Evolutionary conservation across 23 red algal species (phyloP), one percentile per base, ranked within the genome.

Genomic region (Chondrus crispus): DNA sequence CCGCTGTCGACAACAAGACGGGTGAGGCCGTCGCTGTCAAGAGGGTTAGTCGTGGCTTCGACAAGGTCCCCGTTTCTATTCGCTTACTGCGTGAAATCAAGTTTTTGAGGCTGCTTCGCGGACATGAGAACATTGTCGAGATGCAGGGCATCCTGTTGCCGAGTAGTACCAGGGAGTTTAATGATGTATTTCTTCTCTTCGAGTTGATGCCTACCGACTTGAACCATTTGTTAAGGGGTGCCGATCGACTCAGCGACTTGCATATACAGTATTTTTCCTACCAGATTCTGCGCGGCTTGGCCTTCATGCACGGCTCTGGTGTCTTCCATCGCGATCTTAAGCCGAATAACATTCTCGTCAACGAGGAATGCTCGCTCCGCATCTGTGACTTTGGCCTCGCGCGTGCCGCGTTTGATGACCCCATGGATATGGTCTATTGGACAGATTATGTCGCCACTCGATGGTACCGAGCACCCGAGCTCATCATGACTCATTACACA

Each of bases 381-480:
- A 90, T 97, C 33, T 97, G 95, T 62, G 95, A 97, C 62, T 97
- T 97, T 93, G 96, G 96, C 22, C 84, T 99, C 22, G 97, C 97
- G 8, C 94, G 97, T 6, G 93, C 91, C 2, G 79, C 88, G 13
- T 93, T 57, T 54, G 89, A 96, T 70, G 85, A 91, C 11, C 70
- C 70, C 12, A 50, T 74, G 50, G 97, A 99, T 40, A 89, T 96
- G 84, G 94, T 93, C 53, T 95, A 80, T 32, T 99, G 97, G 97
- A 99, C 97, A 74, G 97, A 99, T 57, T 99, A 99, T 76, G 97
- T 99, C 22, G 97, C 97, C 1, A 99, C 97, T 36, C 85, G 97
- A n/a, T 99, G 97, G 97, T 99, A 99, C 82, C 94, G 97, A 2
- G 97, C 97, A 29, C 97, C 97, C 13, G 97, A 99, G 91, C 88